Percentiles rank a stretch among this genome's conserved stretches.
Conservation (phyloP, 2,329 filamentous ascomycete species). For the Fusarium avenaceum region DNA sequence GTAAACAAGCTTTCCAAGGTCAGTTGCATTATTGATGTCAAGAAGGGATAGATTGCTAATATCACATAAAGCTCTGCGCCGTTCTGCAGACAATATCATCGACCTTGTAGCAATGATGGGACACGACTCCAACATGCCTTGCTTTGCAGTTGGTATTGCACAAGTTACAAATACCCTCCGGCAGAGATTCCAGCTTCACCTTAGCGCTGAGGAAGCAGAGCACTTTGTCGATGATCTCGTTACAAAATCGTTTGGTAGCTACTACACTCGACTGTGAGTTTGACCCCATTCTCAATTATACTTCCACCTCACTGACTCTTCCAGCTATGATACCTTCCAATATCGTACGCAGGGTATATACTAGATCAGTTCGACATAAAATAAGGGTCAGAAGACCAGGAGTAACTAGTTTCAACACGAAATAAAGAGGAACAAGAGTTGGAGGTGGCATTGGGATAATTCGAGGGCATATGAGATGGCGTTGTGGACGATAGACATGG, state of each 20-base stretch:
- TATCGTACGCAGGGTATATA: constrained; percentile 91
- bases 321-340: constrained; percentile 87
- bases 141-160: constrained; percentile 80
- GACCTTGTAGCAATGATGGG: constrained; percentile 90
- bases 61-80: constrained; percentile 70
- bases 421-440: constrained; percentile 16
- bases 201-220: constrained; percentile 85
- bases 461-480: constrained; percentile 45
- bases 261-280: constrained; percentile 85
- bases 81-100: constrained; percentile 84
- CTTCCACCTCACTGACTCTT: constrained; percentile 16
- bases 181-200: constrained; percentile 83
- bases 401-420: constrained; percentile 26
- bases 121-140: constrained; percentile 85
- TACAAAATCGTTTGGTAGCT: constrained; percentile 85
- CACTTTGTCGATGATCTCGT: constrained; percentile 86
- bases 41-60: constrained; percentile 20
- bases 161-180: constrained; percentile 78
- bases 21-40: constrained; percentile 44
- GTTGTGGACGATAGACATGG: constrained; percentile 49
- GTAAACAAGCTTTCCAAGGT: constrained; percentile 88
- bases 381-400: constrained; percentile 14
- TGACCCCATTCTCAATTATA: background rate
- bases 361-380: constrained; percentile 57
- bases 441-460: constrained; percentile 40